phyloP scores from a whole-genome alignment of 441 rosid species.

The Adansonia madagascariensis region DNA sequence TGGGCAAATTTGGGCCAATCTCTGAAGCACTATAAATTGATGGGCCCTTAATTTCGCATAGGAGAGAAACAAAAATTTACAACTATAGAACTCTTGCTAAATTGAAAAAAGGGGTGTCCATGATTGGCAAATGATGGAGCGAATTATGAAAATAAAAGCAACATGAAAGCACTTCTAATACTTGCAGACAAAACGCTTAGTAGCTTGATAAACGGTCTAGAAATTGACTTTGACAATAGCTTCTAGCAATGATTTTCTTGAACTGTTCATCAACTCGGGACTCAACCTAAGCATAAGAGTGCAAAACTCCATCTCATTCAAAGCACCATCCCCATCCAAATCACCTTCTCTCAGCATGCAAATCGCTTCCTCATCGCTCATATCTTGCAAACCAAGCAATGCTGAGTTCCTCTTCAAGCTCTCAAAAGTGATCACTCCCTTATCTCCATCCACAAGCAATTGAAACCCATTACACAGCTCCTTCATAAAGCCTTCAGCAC shows the following conservation, averaged over 20 bases:
- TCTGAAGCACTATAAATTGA: neutral
- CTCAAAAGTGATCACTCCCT: too few relatives aligned
- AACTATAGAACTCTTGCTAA: neutral
- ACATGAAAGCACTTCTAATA: neutral
- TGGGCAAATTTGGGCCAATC: neutral
- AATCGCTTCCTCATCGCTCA: too few relatives aligned
- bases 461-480: too few relatives aligned
- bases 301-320: constrained; percentile 42
- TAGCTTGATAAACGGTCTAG: neutral
- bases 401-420: constrained; percentile 36
- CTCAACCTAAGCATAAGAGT: constrained; percentile 46
- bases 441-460: too few relatives aligned
- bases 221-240: constrained; percentile 30
- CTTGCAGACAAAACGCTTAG: neutral
- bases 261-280: constrained; percentile 39
- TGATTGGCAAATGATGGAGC: neutral
- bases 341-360: too few relatives aligned
- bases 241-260: constrained; percentile 35
- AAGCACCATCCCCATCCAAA: too few relatives aligned
- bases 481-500: too few relatives aligned
- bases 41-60: neutral
- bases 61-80: neutral
- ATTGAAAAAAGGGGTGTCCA: neutral
- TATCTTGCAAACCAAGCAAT: neutral
- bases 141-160: neutral